Evolutionary conservation across 1,284 basidiomycete genomes (phyloP), one percentile per base, ranked within the genome.

Genomic region (Vanrija sp.): DNA sequence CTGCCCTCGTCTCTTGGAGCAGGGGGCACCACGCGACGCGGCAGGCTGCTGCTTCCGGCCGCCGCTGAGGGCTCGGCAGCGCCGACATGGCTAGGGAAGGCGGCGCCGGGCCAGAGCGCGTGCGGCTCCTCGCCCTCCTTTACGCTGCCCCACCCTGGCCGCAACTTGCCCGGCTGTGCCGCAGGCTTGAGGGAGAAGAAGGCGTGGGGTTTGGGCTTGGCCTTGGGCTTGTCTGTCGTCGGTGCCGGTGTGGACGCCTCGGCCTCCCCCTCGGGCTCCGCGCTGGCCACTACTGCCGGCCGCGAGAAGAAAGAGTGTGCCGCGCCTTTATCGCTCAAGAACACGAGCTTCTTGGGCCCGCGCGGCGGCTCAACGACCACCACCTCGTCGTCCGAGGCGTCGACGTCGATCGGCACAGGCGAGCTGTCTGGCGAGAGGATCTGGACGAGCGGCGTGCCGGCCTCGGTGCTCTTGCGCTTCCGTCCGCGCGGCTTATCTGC

Each of bases 141-240:
- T 26, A 58, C 63, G 28, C 52, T 29, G 8, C 72, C 73, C 73
- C 73, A 75, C 1, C 73, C 73, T 43, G 67, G 51, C 49, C 62
- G 64, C 38, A 69, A 28, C 28, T 45, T 49, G 0, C 66, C 64
- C 3, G 58, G 45, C 15, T 44, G 53, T 6, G 14, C 43, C 8
- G 25, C 55, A 10, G 18, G 42, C 6, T 55, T 55, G 16, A 49
- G 43, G 18, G 43, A 43, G 61, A 73, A 73, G 61, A 74, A 72
- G 1, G 59, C 42, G 54, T 72, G 68, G 4, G 67, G 10, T 15
- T 34, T 34, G 34, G 34, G 12, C 63, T 44, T 64, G 62, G 8
- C 26, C 26, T 18, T 18, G 23, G 18, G 18, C 42, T 23, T 18
- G 42, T 43, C 42, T 23, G 23, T 10, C 42, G 23, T 15, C 9